Conservation (phyloP, 495 filamentous ascomycete genomes). For the Hypomontagnella submonticulosa region DNA sequence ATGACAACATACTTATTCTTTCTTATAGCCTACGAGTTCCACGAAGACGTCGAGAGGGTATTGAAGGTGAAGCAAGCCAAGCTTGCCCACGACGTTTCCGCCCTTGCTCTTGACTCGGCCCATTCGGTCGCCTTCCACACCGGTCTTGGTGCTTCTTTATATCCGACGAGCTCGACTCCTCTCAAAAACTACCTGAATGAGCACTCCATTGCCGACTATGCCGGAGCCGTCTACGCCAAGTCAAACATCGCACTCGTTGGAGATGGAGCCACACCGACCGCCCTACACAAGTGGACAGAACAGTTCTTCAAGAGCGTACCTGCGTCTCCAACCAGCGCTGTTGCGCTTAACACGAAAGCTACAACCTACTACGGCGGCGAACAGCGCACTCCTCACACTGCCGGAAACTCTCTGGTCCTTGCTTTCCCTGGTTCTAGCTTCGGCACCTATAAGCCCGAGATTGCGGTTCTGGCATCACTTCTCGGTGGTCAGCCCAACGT, state of each 20-base stretch:
- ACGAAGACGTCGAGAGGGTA: slow-evolving; percentile 81
- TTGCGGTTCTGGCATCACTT: slow-evolving; percentile 85
- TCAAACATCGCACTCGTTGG: slow-evolving; percentile 89
- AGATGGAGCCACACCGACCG: slow-evolving; percentile 80
- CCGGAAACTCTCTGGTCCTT: slow-evolving; percentile 81
- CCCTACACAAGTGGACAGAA: slow-evolving; percentile 89
- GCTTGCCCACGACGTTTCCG: slow-evolving; percentile 70
- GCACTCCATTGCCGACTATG: slow-evolving; percentile 75
- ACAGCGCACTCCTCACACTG: slow-evolving; percentile 82
- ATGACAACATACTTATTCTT: slow-evolving; percentile 32
- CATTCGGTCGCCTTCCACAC: slow-evolving; percentile 93
- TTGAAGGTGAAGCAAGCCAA: slow-evolving; percentile 78
- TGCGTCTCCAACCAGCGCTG: slow-evolving; percentile 46
- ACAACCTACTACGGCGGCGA: slow-evolving; percentile 95
- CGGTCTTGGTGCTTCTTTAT: slow-evolving; percentile 81
- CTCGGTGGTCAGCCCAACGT: slow-evolving; percentile 90
- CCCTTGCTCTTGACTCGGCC: slow-evolving; percentile 83
- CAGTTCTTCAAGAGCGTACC: slow-evolving; percentile 81
- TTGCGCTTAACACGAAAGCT: slow-evolving; percentile 57
- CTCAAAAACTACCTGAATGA: slow-evolving; percentile 81
- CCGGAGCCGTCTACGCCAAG: slow-evolving; percentile 82
- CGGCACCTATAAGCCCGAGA: slow-evolving; percentile 85
- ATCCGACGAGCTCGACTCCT: slow-evolving; percentile 74
- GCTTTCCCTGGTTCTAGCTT: slow-evolving; percentile 91
- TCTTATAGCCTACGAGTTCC: slow-evolving; percentile 79